These are phyloP conservation scores for Carex pumila DNA, from an alignment of 176 grass and related monocot species.

Conservation along the genomic window DNA sequence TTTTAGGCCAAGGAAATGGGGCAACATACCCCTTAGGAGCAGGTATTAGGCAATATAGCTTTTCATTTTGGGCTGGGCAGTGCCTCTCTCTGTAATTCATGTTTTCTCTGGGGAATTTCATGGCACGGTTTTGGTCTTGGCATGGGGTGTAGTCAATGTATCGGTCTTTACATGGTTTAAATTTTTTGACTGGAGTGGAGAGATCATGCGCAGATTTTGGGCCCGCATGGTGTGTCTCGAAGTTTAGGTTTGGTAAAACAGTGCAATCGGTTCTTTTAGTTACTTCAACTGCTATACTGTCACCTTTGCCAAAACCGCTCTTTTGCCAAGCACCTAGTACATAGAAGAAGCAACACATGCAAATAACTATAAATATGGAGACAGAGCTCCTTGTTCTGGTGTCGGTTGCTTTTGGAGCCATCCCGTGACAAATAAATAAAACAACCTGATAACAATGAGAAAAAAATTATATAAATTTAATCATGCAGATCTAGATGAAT, in stretches of 20 bases:
- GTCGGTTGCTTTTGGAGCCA: conserved; percentile 58
- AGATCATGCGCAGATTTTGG: conserved; percentile 16
- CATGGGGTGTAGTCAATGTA: conserved; percentile 78
- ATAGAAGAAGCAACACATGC: conserved; percentile 95
- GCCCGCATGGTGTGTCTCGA: conserved; percentile 50
- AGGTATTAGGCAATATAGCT: conserved; percentile 66
- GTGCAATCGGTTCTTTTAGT: conserved; percentile 84
- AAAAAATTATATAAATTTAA: background rate
- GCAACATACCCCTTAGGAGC: conserved; percentile 75
- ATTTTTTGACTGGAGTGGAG: conserved; percentile 38
- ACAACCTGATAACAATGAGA: background rate
- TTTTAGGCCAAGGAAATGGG: conserved; percentile 90
- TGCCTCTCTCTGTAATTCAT: conserved; percentile 96
- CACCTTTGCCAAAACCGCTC: conserved; percentile 88
- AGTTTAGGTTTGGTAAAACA: conserved; percentile 65
- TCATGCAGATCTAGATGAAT: conserved; percentile 5
- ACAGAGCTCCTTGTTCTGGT: conserved; percentile 67
- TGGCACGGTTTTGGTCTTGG: conserved; percentile 78
- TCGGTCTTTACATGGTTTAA: conserved; percentile 51
- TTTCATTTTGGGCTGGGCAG: conserved; percentile 72
- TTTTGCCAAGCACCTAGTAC: conserved; percentile 85
- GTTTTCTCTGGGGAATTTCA: conserved; percentile 80
- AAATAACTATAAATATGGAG: conserved; percentile 60
- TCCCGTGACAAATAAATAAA: background rate
- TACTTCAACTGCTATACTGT: conserved; percentile 83